phyloP scores from a whole-genome alignment of 768 basidiomycete genomes.

The Xerocomellus intermedius region DNA sequence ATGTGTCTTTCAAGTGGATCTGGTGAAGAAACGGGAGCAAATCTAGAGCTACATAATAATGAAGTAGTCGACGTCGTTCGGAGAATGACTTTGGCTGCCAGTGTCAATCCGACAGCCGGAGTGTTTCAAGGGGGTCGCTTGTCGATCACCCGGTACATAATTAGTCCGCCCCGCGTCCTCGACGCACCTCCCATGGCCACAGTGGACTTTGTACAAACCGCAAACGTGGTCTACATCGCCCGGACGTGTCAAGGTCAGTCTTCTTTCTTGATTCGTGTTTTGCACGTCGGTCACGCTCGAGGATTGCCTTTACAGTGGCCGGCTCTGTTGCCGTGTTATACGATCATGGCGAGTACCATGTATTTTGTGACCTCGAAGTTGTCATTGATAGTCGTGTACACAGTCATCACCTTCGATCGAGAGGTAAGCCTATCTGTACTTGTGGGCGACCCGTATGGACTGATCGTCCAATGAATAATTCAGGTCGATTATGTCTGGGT shows the following conservation, averaged over 20 bases:
- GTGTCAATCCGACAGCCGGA: no score
- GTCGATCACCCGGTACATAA: no score
- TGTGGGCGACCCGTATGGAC: background rate
- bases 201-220: no score
- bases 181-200: no score
- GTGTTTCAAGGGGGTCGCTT: no score
- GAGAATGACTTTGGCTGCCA: no score
- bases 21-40: no score
- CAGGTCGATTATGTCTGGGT: constrained; percentile 25
- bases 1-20: no score
- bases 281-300: background rate
- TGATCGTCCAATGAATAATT: background rate
- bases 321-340: constrained; percentile 13
- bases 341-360: constrained; percentile 16
- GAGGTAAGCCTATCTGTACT: constrained; percentile 10
- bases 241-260: constrained; percentile 13
- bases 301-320: background rate
- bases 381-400: background rate
- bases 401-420: constrained; percentile 15
- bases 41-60: no score
- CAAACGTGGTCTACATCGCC: background rate
- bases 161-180: no score
- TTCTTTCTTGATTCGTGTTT: no score
- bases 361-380: background rate
- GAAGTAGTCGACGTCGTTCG: no score